A percentile compares a stretch with the other conserved stretches of the same genome.
phyloP scores from a whole-genome alignment of 2,329 filamentous ascomycete genomes.

The Onygenales sp. region DNA sequence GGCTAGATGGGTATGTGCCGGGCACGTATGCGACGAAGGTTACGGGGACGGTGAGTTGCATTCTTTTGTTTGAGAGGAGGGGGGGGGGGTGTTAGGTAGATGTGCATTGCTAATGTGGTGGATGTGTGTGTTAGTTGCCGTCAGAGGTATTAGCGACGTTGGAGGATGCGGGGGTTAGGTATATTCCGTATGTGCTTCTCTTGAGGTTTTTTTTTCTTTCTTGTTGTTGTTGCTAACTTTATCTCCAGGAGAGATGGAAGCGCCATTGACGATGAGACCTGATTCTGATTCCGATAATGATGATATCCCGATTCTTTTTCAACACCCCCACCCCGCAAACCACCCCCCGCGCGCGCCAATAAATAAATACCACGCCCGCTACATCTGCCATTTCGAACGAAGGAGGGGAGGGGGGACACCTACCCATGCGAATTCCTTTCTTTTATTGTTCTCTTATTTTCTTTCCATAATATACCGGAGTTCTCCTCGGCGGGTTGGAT shows the following conservation, averaged over 20 bases:
- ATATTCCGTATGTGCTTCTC: constrained; percentile 43
- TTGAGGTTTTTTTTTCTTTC: not conserved
- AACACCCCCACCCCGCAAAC: too few species aligned
- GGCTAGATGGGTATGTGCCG: constrained; percentile 75
- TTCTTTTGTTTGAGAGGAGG: not conserved
- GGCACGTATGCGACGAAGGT: constrained; percentile 95
- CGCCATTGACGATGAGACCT: not conserved
- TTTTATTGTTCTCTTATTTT: not conserved
- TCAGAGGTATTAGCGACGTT: constrained; percentile 47
- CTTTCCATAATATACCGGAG: not conserved
- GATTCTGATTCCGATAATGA: too few species aligned
- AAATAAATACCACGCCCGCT: too few species aligned
- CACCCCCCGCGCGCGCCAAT: too few species aligned
- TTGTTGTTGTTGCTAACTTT: not conserved
- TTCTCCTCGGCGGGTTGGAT: too few species aligned
- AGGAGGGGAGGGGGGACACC: too few species aligned
- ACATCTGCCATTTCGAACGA: too few species aligned
- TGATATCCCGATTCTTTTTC: too few species aligned
- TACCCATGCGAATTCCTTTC: too few species aligned
- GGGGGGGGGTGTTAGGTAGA: not conserved
- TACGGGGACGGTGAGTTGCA: constrained; percentile 56
- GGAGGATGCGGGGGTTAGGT: constrained; percentile 52
- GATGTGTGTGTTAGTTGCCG: constrained; percentile 34
- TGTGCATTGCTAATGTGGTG: not conserved
- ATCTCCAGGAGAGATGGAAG: not conserved